Conservation (phyloP, 2,329 filamentous ascomycete species). For the Chaetomium strumarium region DNA sequence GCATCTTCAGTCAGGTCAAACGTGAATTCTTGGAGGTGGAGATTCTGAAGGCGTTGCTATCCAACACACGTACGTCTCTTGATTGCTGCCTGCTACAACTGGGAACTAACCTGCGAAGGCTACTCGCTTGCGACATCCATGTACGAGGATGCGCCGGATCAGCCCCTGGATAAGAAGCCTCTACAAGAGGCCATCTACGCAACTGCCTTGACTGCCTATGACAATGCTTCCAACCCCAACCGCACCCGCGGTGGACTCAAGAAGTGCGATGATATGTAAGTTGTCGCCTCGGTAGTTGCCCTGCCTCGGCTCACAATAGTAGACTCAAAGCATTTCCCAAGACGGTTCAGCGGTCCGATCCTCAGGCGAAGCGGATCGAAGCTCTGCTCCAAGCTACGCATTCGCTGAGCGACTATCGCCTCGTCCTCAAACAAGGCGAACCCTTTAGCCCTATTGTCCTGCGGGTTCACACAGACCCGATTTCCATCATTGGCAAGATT, state of each 20-base stretch:
- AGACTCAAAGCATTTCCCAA: conserved; percentile 60
- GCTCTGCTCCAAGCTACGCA: conserved; percentile 68
- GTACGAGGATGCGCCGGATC: conserved; percentile 47
- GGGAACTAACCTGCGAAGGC: conserved; percentile 35
- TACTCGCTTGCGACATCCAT: conserved; percentile 59
- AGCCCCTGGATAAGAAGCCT: conserved; percentile 42
- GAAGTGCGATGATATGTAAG: conserved; percentile 67
- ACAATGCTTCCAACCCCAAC: conserved; percentile 78
- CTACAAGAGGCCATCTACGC: conserved; percentile 57
- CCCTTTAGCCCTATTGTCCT: conserved; percentile 74
- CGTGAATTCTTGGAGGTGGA: conserved; percentile 61
- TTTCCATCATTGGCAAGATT: conserved; percentile 66
- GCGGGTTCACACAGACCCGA: conserved; percentile 68
- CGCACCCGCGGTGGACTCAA: conserved; percentile 69
- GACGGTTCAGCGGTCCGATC: conserved; percentile 47
- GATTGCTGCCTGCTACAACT: too few species aligned
- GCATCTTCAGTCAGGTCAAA: conserved; percentile 55
- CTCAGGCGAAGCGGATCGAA: conserved; percentile 49
- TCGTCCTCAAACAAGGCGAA: conserved; percentile 73
- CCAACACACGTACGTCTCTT: conserved; percentile 48
- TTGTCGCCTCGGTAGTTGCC: neutral
- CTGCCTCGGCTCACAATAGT: conserved; percentile 2
- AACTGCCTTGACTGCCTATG: conserved; percentile 65
- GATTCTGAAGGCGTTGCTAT: conserved; percentile 61
- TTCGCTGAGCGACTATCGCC: conserved; percentile 66